These are phyloP conservation scores for Olyra latifolia DNA, from an alignment of 176 grass and related monocot species.

Conservation along the genomic window DNA sequence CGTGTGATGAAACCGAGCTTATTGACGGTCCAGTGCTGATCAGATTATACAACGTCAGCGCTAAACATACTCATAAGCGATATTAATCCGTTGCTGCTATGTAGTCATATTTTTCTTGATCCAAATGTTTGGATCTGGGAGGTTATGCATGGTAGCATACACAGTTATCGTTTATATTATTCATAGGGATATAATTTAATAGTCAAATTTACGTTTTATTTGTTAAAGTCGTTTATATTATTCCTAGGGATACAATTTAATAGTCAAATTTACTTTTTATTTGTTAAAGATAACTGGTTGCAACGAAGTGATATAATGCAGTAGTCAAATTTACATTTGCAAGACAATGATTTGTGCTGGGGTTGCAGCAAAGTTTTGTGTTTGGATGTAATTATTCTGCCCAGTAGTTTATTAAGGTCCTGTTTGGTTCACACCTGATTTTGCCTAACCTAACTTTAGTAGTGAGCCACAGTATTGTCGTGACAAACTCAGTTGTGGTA, in stretches of 20 bases:
- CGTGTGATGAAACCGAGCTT: slow-evolving; percentile 30
- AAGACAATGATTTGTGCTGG: no score
- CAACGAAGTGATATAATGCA: background rate
- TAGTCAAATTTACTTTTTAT: background rate
- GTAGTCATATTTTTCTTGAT: slow-evolving; percentile 14
- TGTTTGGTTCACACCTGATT: no score
- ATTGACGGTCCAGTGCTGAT: slow-evolving; percentile 66
- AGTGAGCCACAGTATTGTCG: no score
- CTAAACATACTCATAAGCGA: slow-evolving; percentile 68
- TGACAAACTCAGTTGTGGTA: background rate
- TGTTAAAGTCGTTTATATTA: no score
- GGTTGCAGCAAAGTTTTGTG: background rate
- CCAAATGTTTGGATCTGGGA: slow-evolving; percentile 33
- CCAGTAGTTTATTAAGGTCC: background rate
- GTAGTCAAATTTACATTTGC: no score
- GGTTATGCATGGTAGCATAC: slow-evolving; percentile 48
- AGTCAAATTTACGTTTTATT: background rate
- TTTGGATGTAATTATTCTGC: background rate
- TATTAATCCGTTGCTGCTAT: slow-evolving; percentile 43
- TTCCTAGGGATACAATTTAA: background rate
- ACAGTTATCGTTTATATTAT: background rate
- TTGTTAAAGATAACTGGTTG: background rate
- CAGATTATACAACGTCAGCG: slow-evolving; percentile 42
- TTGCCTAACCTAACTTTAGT: no score
- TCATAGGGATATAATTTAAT: background rate